Evolutionary conservation across 257 asterid genomes (phyloP).

Genomic region (Fraxinus excelsior): DNA sequence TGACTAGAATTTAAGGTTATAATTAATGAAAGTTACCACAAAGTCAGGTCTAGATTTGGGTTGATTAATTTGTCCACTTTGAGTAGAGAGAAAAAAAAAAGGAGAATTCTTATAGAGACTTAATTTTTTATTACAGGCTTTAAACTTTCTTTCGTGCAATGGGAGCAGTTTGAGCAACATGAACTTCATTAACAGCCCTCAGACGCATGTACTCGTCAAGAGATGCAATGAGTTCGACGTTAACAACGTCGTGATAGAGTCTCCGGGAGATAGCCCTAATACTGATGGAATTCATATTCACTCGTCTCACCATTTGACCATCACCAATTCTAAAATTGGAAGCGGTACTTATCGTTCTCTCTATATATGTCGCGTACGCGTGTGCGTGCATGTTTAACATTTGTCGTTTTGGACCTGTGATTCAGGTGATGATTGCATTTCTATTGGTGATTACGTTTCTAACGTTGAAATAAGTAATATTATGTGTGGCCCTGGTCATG

Average conservation of each 20-base stretch:
- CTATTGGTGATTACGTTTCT: constrained; percentile 65
- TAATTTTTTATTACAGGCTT: constrained; percentile 40
- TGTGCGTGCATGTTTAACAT: background rate
- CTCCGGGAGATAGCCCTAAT: constrained; percentile 73
- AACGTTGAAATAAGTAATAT: constrained; percentile 45
- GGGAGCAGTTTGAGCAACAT: constrained; percentile 50
- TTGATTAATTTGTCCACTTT: background rate
- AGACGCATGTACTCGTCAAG: constrained; percentile 53
- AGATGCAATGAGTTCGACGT: constrained; percentile 42
- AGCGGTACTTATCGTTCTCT: constrained; percentile 38
- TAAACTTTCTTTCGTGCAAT: constrained; percentile 54
- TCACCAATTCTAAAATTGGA: constrained; percentile 47
- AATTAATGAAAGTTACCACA: background rate
- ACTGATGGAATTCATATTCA: constrained; percentile 87
- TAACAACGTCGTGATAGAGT: constrained; percentile 41
- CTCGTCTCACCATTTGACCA: constrained; percentile 39
- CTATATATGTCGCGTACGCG: background rate
- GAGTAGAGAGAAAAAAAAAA: background rate
- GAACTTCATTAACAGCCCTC: constrained; percentile 53
- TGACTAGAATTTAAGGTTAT: background rate
- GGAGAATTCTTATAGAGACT: background rate
- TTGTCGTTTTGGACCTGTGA: background rate
- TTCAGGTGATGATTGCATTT: constrained; percentile 80
- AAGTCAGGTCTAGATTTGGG: background rate
- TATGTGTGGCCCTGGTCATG: constrained; percentile 83